A percentile compares a stretch with the other conserved stretches of the same genome.
Evolutionary conservation across 2,329 filamentous ascomycete genomes (phyloP).

Genomic region (Tolypocladium tundrense): DNA sequence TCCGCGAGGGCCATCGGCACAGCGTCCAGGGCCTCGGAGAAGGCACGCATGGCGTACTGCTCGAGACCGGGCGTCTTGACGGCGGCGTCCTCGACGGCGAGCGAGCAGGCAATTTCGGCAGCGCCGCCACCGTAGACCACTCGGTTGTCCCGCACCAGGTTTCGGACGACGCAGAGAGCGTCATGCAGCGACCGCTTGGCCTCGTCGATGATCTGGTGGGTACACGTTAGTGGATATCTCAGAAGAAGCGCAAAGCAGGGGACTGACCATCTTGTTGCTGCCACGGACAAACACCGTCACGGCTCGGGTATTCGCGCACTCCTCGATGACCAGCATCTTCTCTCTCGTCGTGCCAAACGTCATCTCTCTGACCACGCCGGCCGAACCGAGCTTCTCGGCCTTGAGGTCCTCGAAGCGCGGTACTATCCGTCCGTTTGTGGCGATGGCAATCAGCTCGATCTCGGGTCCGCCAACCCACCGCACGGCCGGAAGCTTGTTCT

Average conservation of each 20-base stretch:
- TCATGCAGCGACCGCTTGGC: slow-evolving; percentile 96
- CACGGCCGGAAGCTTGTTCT: slow-evolving; percentile 91
- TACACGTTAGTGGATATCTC: background rate
- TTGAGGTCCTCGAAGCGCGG: slow-evolving; percentile 93
- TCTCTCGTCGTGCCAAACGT: slow-evolving; percentile 94
- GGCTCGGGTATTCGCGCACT: slow-evolving; percentile 94
- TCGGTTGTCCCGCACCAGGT: slow-evolving; percentile 89
- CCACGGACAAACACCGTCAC: slow-evolving; percentile 95
- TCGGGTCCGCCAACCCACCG: slow-evolving; percentile 97
- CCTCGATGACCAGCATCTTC: slow-evolving; percentile 99
- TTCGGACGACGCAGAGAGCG: slow-evolving; percentile 93
- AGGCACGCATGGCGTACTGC: slow-evolving; percentile 98
- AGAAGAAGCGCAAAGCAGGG: background rate
- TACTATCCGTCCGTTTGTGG: slow-evolving; percentile 95
- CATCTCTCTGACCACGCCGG: slow-evolving; percentile 88
- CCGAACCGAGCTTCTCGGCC: slow-evolving; percentile 79
- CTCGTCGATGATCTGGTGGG: slow-evolving; percentile 83
- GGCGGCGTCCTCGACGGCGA: slow-evolving; percentile 91
- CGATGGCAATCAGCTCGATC: slow-evolving; percentile 97
- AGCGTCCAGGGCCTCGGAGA: slow-evolving; percentile 86
- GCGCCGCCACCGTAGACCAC: slow-evolving; percentile 96
- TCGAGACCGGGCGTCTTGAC: slow-evolving; percentile 93
- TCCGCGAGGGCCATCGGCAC: slow-evolving; percentile 94
- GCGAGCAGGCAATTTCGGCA: slow-evolving; percentile 91
- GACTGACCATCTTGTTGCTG: slow-evolving; percentile 94